Base-by-base conservation (phyloP, 2,329 filamentous ascomycete genomes). In the Lasiodiplodia citricola region DNA sequence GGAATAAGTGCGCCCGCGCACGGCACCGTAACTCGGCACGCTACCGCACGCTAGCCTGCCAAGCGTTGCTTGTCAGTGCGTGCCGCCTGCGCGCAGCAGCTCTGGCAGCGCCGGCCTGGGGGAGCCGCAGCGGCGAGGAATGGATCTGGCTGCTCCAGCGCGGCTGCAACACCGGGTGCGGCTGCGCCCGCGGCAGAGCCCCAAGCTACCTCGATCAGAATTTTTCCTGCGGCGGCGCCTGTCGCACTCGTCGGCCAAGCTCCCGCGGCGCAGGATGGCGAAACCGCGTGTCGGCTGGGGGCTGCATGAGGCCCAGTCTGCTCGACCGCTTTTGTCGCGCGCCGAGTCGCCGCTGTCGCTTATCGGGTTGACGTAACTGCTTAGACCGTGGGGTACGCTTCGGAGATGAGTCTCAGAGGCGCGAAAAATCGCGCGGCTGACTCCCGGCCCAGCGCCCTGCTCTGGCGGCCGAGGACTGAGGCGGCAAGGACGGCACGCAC, bases 401-500 rank as follows among this genome's bases (percentile, higher is more conserved):
- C 65, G 54, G 44, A 58, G 41, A 67, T 66, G 54, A 57, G 55
- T 57, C 65, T 57, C 54, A 57, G 63, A 16, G 50, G 65, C 47
- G 28, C 47, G 37, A 68, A 68, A 68, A 68, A 68, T 68, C 66
- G 57, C 66, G 66, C 66, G 66, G 66, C 66, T 62, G 56, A 62
- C 66, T 52, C 56, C 55, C 64, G 64, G 52, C 44, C 55, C 55
- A 55, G 64, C 54, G 41, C 54, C 31, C 41, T 51, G 54, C 64
- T 56, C 52, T 51, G 55, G 65, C 44, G 38, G 66, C 56, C 66
- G 56, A 60, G 14, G 41, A 54, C 66, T 66, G 35, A 50, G 65
- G 66, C 66, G 66, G 66, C 54, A 55, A 57, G 66, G 35, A 68
- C 66, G 66, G 66, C 66, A 68, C 56, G 37, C 55, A 52, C 56